These are phyloP conservation scores for Paracoccidioides brasiliensis DNA, from an alignment of 2,329 filamentous ascomycete genomes.

Conservation along the genomic window DNA sequence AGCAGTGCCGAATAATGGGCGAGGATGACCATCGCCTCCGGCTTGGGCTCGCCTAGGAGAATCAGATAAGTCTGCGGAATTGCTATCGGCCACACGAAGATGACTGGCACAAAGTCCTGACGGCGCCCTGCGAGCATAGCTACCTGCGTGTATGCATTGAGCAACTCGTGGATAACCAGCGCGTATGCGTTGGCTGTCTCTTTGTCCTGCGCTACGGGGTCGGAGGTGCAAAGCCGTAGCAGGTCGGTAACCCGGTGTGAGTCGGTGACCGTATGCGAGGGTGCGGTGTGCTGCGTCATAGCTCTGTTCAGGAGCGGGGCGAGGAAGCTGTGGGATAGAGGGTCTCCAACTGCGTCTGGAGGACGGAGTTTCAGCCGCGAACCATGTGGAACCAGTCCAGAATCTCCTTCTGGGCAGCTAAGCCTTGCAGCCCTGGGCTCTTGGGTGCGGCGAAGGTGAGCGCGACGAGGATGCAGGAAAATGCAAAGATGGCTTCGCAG, in stretches of 20 bases:
- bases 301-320: constrained; percentile 19
- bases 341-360: constrained; percentile 18
- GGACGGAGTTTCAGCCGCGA: constrained; percentile 19
- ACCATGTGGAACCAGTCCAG: constrained; percentile 20
- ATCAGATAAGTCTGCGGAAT: constrained; percentile 18
- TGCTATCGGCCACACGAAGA: constrained; percentile 20
- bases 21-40: constrained; percentile 20
- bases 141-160: constrained; percentile 19
- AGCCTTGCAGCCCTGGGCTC: constrained; percentile 12
- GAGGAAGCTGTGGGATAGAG: constrained; percentile 17
- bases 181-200: constrained; percentile 17
- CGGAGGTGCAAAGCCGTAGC: constrained; percentile 14
- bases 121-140: constrained; percentile 14
- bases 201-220: constrained; percentile 10
- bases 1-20: constrained; percentile 20
- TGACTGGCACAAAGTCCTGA: constrained; percentile 17
- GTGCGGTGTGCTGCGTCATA: constrained; percentile 16
- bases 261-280: constrained; percentile 15
- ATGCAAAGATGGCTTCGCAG: constrained; percentile 27
- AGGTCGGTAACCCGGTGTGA: constrained; percentile 18
- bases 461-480: constrained; percentile 20
- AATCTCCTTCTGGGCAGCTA: constrained; percentile 17
- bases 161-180: constrained; percentile 18
- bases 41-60: constrained; percentile 17
- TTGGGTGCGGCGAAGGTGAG: constrained; percentile 15